Evolutionary conservation across 139 green algal genomes (phyloP).

Genomic region (Volvox africanus): DNA sequence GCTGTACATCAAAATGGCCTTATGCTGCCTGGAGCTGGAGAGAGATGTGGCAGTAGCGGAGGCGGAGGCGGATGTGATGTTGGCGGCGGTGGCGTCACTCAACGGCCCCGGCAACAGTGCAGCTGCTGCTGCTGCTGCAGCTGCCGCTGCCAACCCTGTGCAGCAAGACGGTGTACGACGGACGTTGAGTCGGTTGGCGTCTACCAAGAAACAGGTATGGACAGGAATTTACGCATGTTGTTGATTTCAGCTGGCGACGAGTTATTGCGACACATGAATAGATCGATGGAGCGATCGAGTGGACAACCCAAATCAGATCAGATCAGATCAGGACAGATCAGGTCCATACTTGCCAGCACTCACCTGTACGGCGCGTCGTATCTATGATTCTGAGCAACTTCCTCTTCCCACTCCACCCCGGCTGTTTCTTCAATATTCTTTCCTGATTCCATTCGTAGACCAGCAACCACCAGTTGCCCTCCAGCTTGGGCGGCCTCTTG

Average conservation of each 20-base stretch:
- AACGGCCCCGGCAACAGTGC: neutral
- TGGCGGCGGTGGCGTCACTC: neutral
- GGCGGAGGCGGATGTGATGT: neutral
- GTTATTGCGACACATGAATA: no score
- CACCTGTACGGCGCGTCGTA: no score
- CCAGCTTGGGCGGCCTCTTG: neutral
- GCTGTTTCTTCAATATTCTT: no score
- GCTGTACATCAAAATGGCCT: constrained; percentile 27
- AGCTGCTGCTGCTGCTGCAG: neutral
- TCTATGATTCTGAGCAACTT: no score
- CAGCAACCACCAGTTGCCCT: neutral
- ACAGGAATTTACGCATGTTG: no score
- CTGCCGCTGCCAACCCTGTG: neutral
- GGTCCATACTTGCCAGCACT: no score
- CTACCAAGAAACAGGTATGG: neutral
- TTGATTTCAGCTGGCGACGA: no score
- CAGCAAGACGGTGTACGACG: neutral
- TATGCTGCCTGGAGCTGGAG: constrained; percentile 5
- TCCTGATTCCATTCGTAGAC: neutral
- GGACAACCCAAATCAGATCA: no score
- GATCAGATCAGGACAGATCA: no score
- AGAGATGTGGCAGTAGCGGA: neutral
- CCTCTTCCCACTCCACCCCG: no score
- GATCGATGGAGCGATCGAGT: no score
- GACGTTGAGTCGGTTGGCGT: neutral